phyloP scores from a whole-genome alignment of 495 filamentous ascomycete species.

The Neurospora africana region DNA sequence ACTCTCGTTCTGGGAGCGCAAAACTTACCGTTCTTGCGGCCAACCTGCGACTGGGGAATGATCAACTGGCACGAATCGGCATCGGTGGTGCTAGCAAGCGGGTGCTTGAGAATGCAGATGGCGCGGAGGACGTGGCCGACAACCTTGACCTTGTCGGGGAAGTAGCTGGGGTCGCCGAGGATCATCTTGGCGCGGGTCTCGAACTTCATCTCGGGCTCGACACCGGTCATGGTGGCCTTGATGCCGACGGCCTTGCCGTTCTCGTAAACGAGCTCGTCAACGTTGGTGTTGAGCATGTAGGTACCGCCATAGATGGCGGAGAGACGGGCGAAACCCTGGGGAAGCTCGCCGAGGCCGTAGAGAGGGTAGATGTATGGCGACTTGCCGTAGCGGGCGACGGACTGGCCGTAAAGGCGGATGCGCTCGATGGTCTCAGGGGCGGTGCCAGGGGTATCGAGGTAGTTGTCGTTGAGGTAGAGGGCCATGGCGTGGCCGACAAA shows the following conservation, averaged over 20 bases:
- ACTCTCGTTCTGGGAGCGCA: too few relatives aligned
- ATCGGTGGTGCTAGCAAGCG: conserved; percentile 74
- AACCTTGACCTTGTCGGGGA: conserved; percentile 76
- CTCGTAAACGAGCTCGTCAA: conserved; percentile 82
- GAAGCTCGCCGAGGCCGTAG: conserved; percentile 93
- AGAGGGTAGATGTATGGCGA: conserved; percentile 99
- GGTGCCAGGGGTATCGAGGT: conserved; percentile 59
- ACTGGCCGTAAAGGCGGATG: conserved; percentile 94
- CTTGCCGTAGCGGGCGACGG: conserved; percentile 95
- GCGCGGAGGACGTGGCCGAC: conserved; percentile 86
- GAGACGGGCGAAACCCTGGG: conserved; percentile 94
- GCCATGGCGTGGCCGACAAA: conserved; percentile 99
- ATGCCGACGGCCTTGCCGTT: conserved; percentile 77
- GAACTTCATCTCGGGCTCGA: conserved; percentile 83
- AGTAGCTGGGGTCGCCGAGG: conserved; percentile 92
- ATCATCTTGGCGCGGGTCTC: conserved; percentile 94
- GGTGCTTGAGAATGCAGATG: conserved; percentile 95
- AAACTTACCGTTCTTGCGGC: conserved; percentile 74
- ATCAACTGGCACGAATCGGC: conserved; percentile 91
- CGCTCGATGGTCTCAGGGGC: conserved; percentile 84
- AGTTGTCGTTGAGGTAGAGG: conserved; percentile 79
- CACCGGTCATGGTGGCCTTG: conserved; percentile 88
- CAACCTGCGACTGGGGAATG: conserved; percentile 94
- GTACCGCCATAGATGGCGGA: conserved; percentile 98
- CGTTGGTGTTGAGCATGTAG: conserved; percentile 94